phyloP scores from a whole-genome alignment of 257 asterid genomes.

The Solanum sitiens region DNA sequence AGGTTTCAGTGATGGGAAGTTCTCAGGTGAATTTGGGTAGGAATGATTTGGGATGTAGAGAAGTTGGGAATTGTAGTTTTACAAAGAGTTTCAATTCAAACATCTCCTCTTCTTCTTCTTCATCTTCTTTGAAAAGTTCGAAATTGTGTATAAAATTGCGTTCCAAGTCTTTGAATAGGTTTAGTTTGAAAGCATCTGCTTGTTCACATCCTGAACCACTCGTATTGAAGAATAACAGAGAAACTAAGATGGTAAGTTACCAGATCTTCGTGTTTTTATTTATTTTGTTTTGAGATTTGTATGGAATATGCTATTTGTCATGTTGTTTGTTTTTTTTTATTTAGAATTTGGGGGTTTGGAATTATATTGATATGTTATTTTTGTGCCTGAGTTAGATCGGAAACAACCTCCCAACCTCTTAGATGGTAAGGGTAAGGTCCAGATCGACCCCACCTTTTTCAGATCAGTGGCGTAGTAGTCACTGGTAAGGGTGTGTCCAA shows the following conservation, averaged over 20 bases:
- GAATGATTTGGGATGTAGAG: constrained; percentile 14
- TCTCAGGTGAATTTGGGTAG: constrained; percentile 49
- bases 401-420: background rate
- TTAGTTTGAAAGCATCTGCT: constrained; percentile 36
- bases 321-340: background rate
- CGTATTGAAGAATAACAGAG: constrained; percentile 11
- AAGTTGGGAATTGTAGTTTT: constrained; percentile 32
- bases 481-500: no score
- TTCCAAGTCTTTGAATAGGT: constrained; percentile 26
- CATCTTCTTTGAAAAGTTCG: constrained; percentile 13
- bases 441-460: no score
- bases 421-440: background rate
- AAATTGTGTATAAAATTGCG: constrained; percentile 15
- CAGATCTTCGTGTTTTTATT: background rate
- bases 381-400: background rate
- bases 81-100: constrained; percentile 37
- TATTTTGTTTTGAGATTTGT: background rate
- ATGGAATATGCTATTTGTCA: background rate
- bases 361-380: background rate
- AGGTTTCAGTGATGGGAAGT: constrained; percentile 53
- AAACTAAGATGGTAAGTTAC: constrained; percentile 23
- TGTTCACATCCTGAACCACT: constrained; percentile 24
- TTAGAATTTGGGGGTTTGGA: background rate
- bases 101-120: constrained; percentile 9
- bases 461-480: background rate